Evolutionary conservation across 352 stramenopile genomes (phyloP).

Genomic region (Pythium sp.): DNA sequence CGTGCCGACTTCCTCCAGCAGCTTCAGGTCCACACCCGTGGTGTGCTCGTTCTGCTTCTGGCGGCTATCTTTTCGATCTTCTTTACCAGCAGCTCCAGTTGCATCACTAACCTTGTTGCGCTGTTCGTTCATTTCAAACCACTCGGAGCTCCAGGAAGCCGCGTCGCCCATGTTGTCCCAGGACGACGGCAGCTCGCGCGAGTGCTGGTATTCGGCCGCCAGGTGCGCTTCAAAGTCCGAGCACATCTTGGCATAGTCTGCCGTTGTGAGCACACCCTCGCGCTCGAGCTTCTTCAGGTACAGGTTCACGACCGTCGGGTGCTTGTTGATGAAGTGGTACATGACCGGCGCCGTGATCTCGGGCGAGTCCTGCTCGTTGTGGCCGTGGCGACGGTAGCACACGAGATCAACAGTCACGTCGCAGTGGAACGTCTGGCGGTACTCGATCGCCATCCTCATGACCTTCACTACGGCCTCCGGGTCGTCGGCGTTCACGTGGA

Average conservation of each 20-base stretch:
- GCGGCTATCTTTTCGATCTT: neutral
- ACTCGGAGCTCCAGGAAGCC: slow-evolving; percentile 62
- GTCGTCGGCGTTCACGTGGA: slow-evolving; percentile 98
- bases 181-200: slow-evolving; percentile 58
- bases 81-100: neutral
- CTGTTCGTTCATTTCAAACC: slow-evolving; percentile 38
- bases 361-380: slow-evolving; percentile 96
- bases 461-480: slow-evolving; percentile 90
- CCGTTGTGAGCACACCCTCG: slow-evolving; percentile 45
- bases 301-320: slow-evolving; percentile 74
- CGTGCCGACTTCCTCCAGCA: slow-evolving; percentile 71
- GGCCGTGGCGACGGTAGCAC: slow-evolving; percentile 97
- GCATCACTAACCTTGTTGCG: neutral
- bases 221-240: slow-evolving; percentile 65
- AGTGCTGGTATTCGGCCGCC: slow-evolving; percentile 68
- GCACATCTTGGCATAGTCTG: slow-evolving; percentile 51
- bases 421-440: slow-evolving; percentile 89
- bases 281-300: slow-evolving; percentile 72
- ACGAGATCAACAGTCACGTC: slow-evolving; percentile 99
- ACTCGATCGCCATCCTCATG: slow-evolving; percentile 92
- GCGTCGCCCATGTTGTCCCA: slow-evolving; percentile 74
- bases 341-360: slow-evolving; percentile 88
- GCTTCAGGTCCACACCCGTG: slow-evolving; percentile 70
- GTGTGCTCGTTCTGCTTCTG: slow-evolving; percentile 11
- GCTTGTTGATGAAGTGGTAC: slow-evolving; percentile 89